Conservation (phyloP, 192 early-diverging fungal species). For the Coemansia sp. region DNA sequence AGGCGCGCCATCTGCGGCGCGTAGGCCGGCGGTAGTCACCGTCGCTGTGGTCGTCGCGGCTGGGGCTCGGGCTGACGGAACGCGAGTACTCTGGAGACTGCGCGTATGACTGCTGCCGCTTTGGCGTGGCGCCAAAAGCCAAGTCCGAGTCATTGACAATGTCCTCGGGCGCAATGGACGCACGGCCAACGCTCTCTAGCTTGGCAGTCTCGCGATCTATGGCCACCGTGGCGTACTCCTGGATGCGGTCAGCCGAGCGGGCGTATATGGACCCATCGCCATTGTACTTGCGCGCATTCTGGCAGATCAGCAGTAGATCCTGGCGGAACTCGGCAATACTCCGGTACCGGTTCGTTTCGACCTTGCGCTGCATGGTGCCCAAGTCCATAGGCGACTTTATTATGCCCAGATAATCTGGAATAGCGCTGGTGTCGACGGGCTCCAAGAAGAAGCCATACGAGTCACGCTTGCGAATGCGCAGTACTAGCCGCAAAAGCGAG, state of each 20-base stretch:
- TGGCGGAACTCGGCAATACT: conserved; percentile 65
- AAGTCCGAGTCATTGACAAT: conserved; percentile 11
- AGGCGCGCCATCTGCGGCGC: conserved; percentile 36
- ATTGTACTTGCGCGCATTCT: conserved; percentile 84
- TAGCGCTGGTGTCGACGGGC: conserved; percentile 73
- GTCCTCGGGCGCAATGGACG: conserved; percentile 9
- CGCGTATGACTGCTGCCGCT: background rate
- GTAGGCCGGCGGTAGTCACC: conserved; percentile 29
- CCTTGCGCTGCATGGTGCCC: conserved; percentile 80
- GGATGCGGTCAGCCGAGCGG: conserved; percentile 74
- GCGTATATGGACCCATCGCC: conserved; percentile 76
- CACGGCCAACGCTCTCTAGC: conserved; percentile 36
- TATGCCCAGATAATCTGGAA: conserved; percentile 77
- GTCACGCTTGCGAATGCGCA: conserved; percentile 71
- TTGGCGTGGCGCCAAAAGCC: conserved; percentile 7
- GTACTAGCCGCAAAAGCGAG: conserved; percentile 60
- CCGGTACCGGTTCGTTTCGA: conserved; percentile 60
- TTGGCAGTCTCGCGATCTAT: conserved; percentile 64
- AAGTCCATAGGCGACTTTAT: conserved; percentile 90
- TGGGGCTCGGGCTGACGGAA: conserved; percentile 19
- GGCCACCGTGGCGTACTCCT: conserved; percentile 61
- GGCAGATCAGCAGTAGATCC: conserved; percentile 76
- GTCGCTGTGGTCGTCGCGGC: conserved; percentile 24
- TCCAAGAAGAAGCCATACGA: conserved; percentile 83
- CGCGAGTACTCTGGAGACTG: conserved; percentile 19